A percentile compares a stretch with the other conserved stretches of the same genome.
Evolutionary conservation across 1,139 yeast species (phyloP).

Genomic region (Geotrichum reessii): DNA sequence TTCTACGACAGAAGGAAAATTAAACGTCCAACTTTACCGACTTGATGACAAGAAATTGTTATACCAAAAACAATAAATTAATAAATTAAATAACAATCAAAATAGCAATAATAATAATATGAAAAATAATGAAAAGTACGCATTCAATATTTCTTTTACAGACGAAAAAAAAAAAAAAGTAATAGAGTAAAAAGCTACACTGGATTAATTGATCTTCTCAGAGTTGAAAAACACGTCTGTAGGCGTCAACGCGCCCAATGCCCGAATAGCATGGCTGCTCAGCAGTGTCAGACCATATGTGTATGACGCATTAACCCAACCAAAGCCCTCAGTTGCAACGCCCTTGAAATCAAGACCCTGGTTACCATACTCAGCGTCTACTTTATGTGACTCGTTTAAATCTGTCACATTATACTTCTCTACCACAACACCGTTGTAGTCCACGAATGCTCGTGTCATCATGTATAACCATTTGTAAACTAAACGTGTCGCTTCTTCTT

Average conservation of each 20-base stretch:
- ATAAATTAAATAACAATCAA: too few species aligned
- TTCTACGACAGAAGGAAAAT: not conserved
- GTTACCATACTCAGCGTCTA: conserved; percentile 94
- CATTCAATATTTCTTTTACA: not conserved
- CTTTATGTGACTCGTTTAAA: conserved; percentile 81
- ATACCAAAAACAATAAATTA: too few species aligned
- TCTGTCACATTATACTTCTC: conserved; percentile 91
- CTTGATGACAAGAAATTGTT: not conserved
- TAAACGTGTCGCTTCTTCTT: conserved; percentile 60
- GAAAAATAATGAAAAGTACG: not conserved
- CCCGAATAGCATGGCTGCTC: conserved; percentile 64
- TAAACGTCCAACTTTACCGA: not conserved
- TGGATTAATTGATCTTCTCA: not conserved
- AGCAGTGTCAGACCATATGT: conserved; percentile 66
- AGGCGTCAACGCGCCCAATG: conserved; percentile 76
- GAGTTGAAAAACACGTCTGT: conserved; percentile 58
- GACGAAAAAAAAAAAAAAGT: not conserved
- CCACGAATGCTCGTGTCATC: conserved; percentile 90
- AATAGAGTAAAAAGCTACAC: not conserved
- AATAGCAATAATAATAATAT: too few species aligned
- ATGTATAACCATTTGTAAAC: conserved; percentile 83
- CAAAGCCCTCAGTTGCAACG: conserved; percentile 88
- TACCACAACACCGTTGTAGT: conserved; percentile 90
- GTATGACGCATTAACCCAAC: conserved; percentile 93
- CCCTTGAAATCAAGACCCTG: conserved; percentile 93